A percentile compares a stretch with the other conserved stretches of the same genome.
These are phyloP conservation scores for Sonneratia alba DNA, from an alignment of 345 rosid genomes.

Conservation along the genomic window DNA sequence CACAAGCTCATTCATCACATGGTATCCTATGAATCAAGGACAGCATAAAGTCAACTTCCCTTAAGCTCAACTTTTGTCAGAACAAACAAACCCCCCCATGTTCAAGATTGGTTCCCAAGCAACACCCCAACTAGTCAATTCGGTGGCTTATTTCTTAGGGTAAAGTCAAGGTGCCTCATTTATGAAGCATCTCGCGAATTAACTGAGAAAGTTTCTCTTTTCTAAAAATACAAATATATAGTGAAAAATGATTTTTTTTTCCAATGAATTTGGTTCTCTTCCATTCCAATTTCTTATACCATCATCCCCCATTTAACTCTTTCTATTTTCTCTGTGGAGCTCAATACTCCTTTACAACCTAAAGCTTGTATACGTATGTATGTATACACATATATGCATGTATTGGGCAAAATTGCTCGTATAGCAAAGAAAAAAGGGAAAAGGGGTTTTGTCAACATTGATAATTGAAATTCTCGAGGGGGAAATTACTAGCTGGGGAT, in stretches of 20 bases:
- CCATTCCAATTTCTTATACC: too few species aligned
- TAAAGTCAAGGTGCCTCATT: constrained; percentile 21
- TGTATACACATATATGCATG: not conserved
- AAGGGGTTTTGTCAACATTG: not conserved
- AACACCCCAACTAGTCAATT: constrained; percentile 2
- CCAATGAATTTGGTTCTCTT: too few species aligned
- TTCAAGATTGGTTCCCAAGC: constrained; percentile 9
- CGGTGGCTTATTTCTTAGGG: not conserved
- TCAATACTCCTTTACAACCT: too few species aligned
- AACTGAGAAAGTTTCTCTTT: not conserved
- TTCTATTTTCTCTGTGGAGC: too few species aligned
- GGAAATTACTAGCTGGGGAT: not conserved
- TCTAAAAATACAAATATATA: too few species aligned
- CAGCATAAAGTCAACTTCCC: constrained; percentile 10
- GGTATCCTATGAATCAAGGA: constrained; percentile 16
- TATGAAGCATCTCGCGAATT: constrained; percentile 41
- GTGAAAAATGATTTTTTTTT: too few species aligned
- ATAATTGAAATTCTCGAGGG: not conserved
- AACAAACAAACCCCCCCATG: constrained; percentile 9
- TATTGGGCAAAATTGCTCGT: not conserved
- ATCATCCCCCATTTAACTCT: too few species aligned
- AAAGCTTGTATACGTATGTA: too few species aligned
- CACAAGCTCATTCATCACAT: not conserved
- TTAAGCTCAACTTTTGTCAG: not conserved
- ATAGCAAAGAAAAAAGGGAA: not conserved